phyloP scores from a whole-genome alignment of 2,329 filamentous ascomycete species.

The Thermoascus crustaceus region DNA sequence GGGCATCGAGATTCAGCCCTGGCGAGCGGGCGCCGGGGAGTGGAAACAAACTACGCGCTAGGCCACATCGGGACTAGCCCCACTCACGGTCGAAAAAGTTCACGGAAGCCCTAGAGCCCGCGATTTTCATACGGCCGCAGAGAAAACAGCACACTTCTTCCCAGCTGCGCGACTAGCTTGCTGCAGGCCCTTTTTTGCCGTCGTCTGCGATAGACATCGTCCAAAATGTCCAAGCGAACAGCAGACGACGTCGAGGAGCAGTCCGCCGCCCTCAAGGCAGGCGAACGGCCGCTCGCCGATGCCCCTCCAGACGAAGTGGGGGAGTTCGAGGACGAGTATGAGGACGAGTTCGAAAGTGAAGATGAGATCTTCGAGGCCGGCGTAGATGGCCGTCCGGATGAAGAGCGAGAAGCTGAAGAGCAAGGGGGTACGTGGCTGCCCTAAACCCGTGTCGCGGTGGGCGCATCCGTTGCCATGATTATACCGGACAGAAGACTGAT shows the following conservation, averaged over 20 bases:
- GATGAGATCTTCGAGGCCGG: constrained; percentile 93
- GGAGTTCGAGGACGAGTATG: constrained; percentile 72
- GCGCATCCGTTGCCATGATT: constrained; percentile 8
- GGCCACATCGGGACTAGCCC: constrained; percentile 3
- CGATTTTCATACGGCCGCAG: constrained; percentile 3
- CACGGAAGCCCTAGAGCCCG: constrained; percentile 8
- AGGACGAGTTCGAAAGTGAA: constrained; percentile 90
- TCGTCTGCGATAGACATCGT: constrained; percentile 4
- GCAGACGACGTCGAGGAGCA: constrained; percentile 46
- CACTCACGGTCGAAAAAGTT: constrained; percentile 8
- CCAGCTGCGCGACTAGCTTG: constrained; percentile 16
- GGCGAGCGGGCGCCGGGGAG: constrained; percentile 5
- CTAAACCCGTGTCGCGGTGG: constrained; percentile 12
- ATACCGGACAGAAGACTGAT: neutral
- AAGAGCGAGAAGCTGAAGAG: constrained; percentile 85
- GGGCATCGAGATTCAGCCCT: constrained; percentile 1
- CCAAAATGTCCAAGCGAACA: constrained; percentile 52
- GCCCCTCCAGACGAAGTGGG: constrained; percentile 46
- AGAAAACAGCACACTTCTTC: constrained; percentile 10
- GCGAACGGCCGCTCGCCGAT: constrained; percentile 48
- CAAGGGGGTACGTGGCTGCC: constrained; percentile 49
- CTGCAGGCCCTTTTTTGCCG: constrained; percentile 7
- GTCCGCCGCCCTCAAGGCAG: constrained; percentile 50
- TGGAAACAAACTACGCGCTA: constrained; percentile 7
- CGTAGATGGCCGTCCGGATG: constrained; percentile 85